Base-by-base conservation (phyloP, 2,329 filamentous ascomycete species). In the Venturia carpophila region DNA sequence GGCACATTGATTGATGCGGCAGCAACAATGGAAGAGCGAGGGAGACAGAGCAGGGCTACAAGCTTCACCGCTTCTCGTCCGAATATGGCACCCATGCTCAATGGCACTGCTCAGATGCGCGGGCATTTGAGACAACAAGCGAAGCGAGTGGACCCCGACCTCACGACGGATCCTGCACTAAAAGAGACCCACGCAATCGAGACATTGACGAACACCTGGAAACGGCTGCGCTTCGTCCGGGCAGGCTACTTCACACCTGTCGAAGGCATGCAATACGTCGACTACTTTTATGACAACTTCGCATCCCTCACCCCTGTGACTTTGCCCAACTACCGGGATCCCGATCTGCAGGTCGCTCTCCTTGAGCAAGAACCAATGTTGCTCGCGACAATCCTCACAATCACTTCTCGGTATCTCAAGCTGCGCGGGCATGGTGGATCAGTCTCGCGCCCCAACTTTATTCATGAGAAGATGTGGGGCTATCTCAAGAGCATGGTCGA, bases 401-500 rank as follows among this genome's bases (percentile, higher is more conserved):
- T 97, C 64, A 85, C 94, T 1, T 96, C 92, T 5, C 86, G 94
- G 62, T 96, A 97, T 74, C 88, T 89, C 73, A 85, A 85, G 67
- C 86, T 96, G 60, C 83, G 87, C 24, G 91, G 91, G 1, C 87
- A 43, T 37, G 67, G 70, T 21, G 74, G 74, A n/a, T 89, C 90
- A 0, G 83, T 87, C 67, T 95, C 91, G 60, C 87, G 94, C 62
- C 91, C 92, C 0, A 91, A 94, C 71, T 89, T 91, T 60, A 96
- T 99, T 64, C 94, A 97, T 69, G 91, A 97, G 71, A 92, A 95
- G 75, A 83, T 97, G 5, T 99, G 94, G 94, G 90, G 87, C 39
- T 96, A 97, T 72, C 83, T 97, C 39, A 88, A 92, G 63, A 90
- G 91, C 66, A 97, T 97, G 90, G 94, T 97, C 69, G 91, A 96